A percentile compares a stretch with the other conserved stretches of the same genome.
Conservation (phyloP, 306 rosid genomes). For the Quercus dentata region DNA sequence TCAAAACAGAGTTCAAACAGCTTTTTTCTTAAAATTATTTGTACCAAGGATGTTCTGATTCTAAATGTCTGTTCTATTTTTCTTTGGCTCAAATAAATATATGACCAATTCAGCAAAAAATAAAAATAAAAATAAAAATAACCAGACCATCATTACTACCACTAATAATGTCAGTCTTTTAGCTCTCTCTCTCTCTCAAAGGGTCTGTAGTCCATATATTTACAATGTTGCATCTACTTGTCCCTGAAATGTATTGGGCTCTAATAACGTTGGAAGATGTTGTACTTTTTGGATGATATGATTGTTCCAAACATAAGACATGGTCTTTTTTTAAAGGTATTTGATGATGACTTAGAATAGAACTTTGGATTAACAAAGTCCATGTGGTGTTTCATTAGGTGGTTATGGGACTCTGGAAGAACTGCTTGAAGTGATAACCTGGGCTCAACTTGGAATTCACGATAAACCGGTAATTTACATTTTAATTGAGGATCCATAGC, state of each 20-base stretch:
- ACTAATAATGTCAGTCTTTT: not conserved
- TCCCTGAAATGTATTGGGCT: not conserved
- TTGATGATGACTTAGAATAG: not conserved
- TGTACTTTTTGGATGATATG: not conserved
- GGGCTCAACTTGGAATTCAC: conserved; percentile 99
- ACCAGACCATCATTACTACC: not conserved
- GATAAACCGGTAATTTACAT: conserved; percentile 75
- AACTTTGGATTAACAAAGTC: conserved; percentile 1
- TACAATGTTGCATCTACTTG: not conserved
- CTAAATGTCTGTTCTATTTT: not conserved
- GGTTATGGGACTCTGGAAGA: conserved; percentile 99
- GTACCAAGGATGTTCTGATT: not conserved
- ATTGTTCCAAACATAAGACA: not conserved
- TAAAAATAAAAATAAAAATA: not conserved
- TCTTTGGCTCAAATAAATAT: not conserved
- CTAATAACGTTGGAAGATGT: not conserved
- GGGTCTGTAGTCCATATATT: not conserved
- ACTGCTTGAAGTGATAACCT: conserved; percentile 94
- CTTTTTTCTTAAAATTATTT: not conserved
- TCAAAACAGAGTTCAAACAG: not conserved
- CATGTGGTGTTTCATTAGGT: conserved; percentile 44
- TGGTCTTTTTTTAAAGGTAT: not conserved
- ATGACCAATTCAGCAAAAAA: not conserved
- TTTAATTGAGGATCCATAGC: not conserved
- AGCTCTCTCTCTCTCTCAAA: not conserved